Conservation (phyloP, 768 basidiomycete species). For the Phlebiopsis gigantea region DNA sequence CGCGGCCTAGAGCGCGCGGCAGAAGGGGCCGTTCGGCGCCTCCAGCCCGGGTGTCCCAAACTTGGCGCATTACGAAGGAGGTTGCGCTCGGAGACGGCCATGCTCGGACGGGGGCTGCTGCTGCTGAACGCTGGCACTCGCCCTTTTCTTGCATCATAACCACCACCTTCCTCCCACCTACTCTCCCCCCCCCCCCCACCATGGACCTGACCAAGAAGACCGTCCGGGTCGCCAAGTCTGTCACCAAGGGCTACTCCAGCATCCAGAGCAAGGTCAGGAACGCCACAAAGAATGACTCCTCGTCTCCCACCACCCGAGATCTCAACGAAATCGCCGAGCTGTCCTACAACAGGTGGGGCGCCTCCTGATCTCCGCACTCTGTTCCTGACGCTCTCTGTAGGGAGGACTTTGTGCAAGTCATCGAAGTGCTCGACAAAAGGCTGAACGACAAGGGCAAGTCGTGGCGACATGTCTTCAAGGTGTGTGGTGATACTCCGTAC, state of each 20-base stretch:
- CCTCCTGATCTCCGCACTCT: neutral
- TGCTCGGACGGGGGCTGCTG: conserved; percentile 3
- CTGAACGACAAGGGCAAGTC: conserved; percentile 98
- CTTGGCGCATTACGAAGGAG: neutral
- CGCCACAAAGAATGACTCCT: conserved; percentile 93
- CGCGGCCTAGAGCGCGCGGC: conserved; percentile 1
- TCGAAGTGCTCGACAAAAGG: conserved; percentile 98
- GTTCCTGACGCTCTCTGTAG: conserved; percentile 27
- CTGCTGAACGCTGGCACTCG: neutral
- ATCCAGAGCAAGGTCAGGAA: conserved; percentile 91
- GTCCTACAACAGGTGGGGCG: conserved; percentile 84
- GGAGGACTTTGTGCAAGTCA: conserved; percentile 93
- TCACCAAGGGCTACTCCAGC: conserved; percentile 91
- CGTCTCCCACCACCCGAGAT: conserved; percentile 92
- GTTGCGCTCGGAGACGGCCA: conserved; percentile 1
- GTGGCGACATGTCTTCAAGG: conserved; percentile 99
- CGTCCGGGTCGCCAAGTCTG: conserved; percentile 84
- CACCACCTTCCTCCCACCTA: neutral
- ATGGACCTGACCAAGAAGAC: conserved; percentile 28
- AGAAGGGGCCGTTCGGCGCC: neutral
- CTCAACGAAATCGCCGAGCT: conserved; percentile 97
- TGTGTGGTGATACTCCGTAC: conserved; percentile 23
- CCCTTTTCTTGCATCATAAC: neutral
- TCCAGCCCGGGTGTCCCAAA: conserved; percentile 2
- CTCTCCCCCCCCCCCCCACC: neutral